Conservation (phyloP, 768 basidiomycete genomes). For the Phanerodontia chrysosporium region DNA sequence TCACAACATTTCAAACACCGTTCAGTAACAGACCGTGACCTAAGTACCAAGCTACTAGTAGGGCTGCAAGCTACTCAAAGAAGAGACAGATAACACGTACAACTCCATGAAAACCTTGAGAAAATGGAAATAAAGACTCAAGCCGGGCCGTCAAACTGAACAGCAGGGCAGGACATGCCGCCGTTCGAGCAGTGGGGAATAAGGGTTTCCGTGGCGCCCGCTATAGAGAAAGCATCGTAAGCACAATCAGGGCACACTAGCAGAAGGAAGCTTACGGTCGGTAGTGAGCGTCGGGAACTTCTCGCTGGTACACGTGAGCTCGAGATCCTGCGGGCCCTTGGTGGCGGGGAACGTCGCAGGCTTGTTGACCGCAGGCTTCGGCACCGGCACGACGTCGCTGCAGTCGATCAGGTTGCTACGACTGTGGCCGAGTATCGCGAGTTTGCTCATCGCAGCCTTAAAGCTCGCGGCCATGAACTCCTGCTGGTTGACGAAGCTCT, state of each 20-base stretch:
- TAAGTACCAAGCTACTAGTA: too few relatives aligned
- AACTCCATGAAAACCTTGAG: too few relatives aligned
- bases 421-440: slow-evolving; percentile 20
- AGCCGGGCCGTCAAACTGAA: too few relatives aligned
- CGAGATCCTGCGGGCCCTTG: slow-evolving; percentile 2
- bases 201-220: neutral
- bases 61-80: too few relatives aligned
- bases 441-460: slow-evolving; percentile 22
- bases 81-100: too few relatives aligned
- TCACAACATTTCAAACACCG: too few relatives aligned
- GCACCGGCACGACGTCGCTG: slow-evolving; percentile 21
- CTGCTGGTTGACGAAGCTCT: slow-evolving; percentile 32
- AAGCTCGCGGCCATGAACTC: slow-evolving; percentile 15
- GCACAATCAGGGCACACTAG: neutral
- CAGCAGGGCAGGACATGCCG: too few relatives aligned
- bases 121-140: too few relatives aligned
- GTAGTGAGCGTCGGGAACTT: slow-evolving; percentile 9
- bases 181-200: neutral
- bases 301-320: slow-evolving; percentile 2
- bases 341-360: slow-evolving; percentile 10
- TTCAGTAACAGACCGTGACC: too few relatives aligned
- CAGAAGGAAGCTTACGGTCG: neutral
- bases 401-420: slow-evolving; percentile 18
- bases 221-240: neutral
- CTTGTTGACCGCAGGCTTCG: slow-evolving; percentile 15